These are phyloP conservation scores for Hypomontagnella submonticulosa DNA, from an alignment of 495 filamentous ascomycete species.

Conservation along the genomic window DNA sequence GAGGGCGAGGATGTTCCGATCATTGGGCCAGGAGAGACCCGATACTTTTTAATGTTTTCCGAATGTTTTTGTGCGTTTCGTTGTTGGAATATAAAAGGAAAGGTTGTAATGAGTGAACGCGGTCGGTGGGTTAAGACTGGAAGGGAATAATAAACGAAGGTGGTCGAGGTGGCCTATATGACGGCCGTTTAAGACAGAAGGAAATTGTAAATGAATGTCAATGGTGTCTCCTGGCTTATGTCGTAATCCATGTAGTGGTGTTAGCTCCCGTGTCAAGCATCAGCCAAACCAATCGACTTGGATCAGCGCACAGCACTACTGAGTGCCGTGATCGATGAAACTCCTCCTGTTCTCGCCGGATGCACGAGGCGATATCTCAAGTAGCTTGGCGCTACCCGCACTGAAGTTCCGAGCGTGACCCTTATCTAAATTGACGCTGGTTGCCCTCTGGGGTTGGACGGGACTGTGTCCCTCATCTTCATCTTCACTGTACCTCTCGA, in stretches of 20 bases:
- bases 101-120: conserved; percentile 48
- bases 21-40: conserved; percentile 30
- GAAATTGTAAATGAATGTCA: conserved; percentile 32
- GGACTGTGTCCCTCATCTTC: conserved; percentile 59
- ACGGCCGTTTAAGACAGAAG: conserved; percentile 15
- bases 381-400: conserved; percentile 75
- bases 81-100: conserved; percentile 35
- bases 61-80: conserved; percentile 35
- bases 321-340: conserved; percentile 26
- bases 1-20: conserved; percentile 9
- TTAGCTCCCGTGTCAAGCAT: conserved; percentile 20
- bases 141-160: conserved; percentile 48
- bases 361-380: conserved; percentile 68
- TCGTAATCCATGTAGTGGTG: conserved; percentile 16
- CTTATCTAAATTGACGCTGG: conserved; percentile 71
- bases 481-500: conserved; percentile 44
- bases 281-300: conserved; percentile 17
- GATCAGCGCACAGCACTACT: conserved; percentile 31
- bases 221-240: conserved; percentile 37
- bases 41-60: conserved; percentile 26
- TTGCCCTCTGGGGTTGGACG: conserved; percentile 64
- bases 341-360: conserved; percentile 55
- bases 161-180: conserved; percentile 11
- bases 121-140: conserved; percentile 39
- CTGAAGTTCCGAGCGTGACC: conserved; percentile 75